phyloP scores from a whole-genome alignment of 2,329 filamentous ascomycete species.

The Penicillium sp. region DNA sequence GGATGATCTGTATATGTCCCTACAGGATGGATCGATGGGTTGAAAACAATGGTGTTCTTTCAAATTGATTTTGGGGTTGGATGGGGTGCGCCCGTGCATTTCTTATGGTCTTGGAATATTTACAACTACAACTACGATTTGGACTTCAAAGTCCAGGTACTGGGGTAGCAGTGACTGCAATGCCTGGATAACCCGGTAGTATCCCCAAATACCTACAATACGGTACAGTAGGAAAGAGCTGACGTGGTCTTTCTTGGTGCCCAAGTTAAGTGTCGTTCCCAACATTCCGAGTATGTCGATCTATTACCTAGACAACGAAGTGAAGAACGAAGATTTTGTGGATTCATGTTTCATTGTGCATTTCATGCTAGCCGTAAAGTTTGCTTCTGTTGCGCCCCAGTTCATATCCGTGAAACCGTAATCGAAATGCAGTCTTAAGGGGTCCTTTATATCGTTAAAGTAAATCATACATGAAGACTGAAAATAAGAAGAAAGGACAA shows the following conservation, averaged over 20 bases:
- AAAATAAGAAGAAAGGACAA: not conserved
- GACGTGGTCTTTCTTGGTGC: not conserved
- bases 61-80: not conserved
- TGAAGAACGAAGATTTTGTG: not conserved
- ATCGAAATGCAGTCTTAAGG: not conserved
- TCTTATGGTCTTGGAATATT: not conserved
- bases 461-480: not conserved
- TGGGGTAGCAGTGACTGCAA: not conserved
- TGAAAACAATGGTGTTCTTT: not conserved
- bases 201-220: not conserved
- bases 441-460: slow-evolving; percentile 6
- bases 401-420: not conserved
- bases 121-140: not conserved
- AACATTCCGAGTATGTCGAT: not conserved
- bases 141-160: not conserved
- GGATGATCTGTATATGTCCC: not conserved
- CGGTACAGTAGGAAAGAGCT: no score
- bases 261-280: no score
- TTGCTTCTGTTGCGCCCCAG: not conserved
- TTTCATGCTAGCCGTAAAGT: not conserved
- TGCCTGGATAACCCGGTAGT: not conserved
- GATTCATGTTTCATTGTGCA: not conserved
- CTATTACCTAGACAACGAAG: not conserved
- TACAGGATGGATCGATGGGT: not conserved
- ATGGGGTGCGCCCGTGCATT: not conserved